These are phyloP conservation scores for Aspergillus nomiae DNA, from an alignment of 2,329 filamentous ascomycete species.

Conservation along the genomic window DNA sequence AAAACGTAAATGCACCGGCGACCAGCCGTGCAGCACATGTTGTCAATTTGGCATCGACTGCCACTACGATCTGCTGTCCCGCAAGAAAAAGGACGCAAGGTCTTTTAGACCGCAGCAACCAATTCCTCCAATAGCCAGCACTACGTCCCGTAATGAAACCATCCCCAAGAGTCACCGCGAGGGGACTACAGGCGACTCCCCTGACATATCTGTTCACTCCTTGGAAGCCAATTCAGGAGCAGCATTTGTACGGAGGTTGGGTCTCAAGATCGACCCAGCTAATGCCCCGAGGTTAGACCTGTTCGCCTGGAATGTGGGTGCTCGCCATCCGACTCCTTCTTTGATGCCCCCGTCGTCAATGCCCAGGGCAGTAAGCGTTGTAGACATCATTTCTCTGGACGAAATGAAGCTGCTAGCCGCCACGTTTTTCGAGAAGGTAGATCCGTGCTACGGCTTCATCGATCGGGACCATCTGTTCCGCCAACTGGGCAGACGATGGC, in stretches of 20 bases:
- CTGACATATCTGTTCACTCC: conserved; percentile 36
- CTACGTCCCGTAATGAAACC: conserved; percentile 1
- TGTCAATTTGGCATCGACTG: conserved; percentile 57
- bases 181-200: conserved; percentile 17
- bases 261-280: conserved; percentile 55
- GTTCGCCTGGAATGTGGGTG: conserved; percentile 59
- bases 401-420: conserved; percentile 51
- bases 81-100: conserved; percentile 34
- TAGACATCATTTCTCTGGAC: conserved; percentile 49
- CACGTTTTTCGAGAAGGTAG: conserved; percentile 57
- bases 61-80: conserved; percentile 44
- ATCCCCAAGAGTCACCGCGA: conserved; percentile 13
- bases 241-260: conserved; percentile 57
- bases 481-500: conserved; percentile 34
- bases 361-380: conserved; percentile 38
- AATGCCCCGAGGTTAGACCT: conserved; percentile 57
- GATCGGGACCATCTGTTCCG: conserved; percentile 30
- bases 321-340: conserved; percentile 14
- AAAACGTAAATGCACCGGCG: conserved; percentile 60
- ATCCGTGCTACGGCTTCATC: conserved; percentile 56
- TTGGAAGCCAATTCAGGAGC: conserved; percentile 61
- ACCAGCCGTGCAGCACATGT: conserved; percentile 56
- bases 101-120: conserved; percentile 19
- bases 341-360: conserved; percentile 13
- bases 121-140: conserved; percentile 2